phyloP scores from a whole-genome alignment of 805 yeast genomes.

The Pichia deserticola region DNA sequence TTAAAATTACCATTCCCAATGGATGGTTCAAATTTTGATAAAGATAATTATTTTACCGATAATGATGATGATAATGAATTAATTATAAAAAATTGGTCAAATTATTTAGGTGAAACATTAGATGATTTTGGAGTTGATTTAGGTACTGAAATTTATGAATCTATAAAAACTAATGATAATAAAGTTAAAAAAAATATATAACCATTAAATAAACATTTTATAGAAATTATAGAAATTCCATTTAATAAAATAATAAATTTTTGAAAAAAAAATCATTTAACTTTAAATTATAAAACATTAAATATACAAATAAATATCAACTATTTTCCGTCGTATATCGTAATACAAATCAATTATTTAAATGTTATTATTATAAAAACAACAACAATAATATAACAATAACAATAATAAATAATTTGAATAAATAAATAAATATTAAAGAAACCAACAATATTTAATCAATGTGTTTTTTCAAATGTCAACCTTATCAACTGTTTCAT shows the following conservation, averaged over 20 bases:
- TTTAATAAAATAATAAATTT: not conserved
- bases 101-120: constrained; percentile 75
- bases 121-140: constrained; percentile 85
- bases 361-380: too few species aligned
- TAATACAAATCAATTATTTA: too few species aligned
- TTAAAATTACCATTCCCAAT: constrained; percentile 89
- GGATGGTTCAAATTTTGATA: constrained; percentile 48
- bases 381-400: too few species aligned
- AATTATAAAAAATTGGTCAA: constrained; percentile 43
- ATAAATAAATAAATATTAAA: not conserved
- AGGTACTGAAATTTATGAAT: constrained; percentile 40
- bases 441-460: not conserved
- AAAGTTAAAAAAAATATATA: too few species aligned
- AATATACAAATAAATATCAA: too few species aligned
- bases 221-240: not conserved
- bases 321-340: too few species aligned
- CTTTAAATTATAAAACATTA: too few species aligned
- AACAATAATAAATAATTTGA: not conserved
- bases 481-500: constrained; percentile 29
- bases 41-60: not conserved
- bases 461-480: not conserved
- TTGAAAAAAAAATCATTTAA: too few species aligned
- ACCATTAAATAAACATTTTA: too few species aligned
- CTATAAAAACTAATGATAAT: not conserved
- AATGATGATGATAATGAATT: constrained; percentile 14